A percentile compares a stretch with the other conserved stretches of the same genome.
Evolutionary conservation across 768 basidiomycete species (phyloP).

Genomic region (Russula dissimulans): DNA sequence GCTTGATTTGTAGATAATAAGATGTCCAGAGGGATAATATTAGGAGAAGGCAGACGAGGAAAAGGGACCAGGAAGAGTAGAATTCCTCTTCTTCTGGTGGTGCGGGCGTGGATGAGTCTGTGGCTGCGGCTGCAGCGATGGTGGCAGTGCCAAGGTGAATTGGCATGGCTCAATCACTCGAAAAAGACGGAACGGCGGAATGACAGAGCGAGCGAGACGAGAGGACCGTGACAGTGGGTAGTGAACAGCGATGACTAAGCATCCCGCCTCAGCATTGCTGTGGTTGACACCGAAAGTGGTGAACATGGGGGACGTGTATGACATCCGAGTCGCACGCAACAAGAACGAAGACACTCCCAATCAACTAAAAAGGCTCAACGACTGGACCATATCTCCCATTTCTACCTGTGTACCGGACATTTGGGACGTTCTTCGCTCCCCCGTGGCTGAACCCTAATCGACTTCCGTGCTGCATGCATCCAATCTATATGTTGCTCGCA

Average conservation of each 20-base stretch:
- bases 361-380: too few species aligned
- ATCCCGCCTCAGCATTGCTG: too few species aligned
- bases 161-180: conserved; percentile 2
- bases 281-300: too few species aligned
- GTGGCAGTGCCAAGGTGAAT: conserved; percentile 9
- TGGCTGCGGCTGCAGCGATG: conserved; percentile 4
- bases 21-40: conserved; percentile 92
- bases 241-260: neutral
- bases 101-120: conserved; percentile 4
- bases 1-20: conserved; percentile 95
- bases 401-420: too few species aligned
- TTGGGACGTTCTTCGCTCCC: too few species aligned
- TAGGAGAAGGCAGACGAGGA: conserved; percentile 85
- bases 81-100: conserved; percentile 69
- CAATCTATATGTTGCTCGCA: too few species aligned
- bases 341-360: too few species aligned
- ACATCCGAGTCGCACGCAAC: neutral
- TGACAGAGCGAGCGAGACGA: neutral
- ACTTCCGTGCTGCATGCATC: too few species aligned
- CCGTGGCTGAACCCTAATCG: too few species aligned
- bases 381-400: too few species aligned
- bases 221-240: too few species aligned
- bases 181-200: neutral
- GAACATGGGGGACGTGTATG: too few species aligned
- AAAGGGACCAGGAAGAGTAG: conserved; percentile 90